Evolutionary conservation across 495 filamentous ascomycete genomes (phyloP), one percentile per base, ranked within the genome.

Genomic region (Polyplosphaeria fusca): DNA sequence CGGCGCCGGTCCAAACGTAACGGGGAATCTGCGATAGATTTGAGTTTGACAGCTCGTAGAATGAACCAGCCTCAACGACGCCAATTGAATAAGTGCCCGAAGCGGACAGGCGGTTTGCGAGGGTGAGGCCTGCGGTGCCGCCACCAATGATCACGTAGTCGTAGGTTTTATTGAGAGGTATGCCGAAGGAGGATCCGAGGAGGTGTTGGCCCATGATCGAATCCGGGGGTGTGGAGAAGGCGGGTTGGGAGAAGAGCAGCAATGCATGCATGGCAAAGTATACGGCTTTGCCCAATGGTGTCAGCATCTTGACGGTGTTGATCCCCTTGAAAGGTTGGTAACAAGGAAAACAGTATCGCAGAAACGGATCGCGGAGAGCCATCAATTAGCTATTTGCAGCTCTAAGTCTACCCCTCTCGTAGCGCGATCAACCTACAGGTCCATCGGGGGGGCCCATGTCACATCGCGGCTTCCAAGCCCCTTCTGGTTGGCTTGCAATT

Each of bases 121-220:
- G 42, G 18, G 28, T 23, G n/a, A 58, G 39, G 24, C 44, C 54
- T 4, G 61, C 55, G 9, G 55, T 59, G n/a, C 63, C 61, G 20
- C 63, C 60, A 5, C 63, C 63, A 30, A 68, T 44, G 24, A 63
- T 50, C 7, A 62, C 41, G 41, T 62, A 60, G 45, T 63, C 55
- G 46, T 52, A 66, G 25, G 63, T 63, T 13, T 48, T 43, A 20
- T 43, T 43, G 5, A 40, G 25, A 2, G 61, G 61, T n/a, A 46
- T 48, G 22, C 57, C 57, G 37, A 64, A 64, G 32, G 47, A 61
- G 26, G 51, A 41, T 18, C 61, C 61, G 7, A 64, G 19, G 20
- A 64, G 53, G 23, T 7, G 53, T 39, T 56, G 53, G 13, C 53
- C 43, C 2, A 30, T 25, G 24, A 56, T 56, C 11, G 48, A 52